Evolutionary conservation across 1,284 basidiomycete species (phyloP), one percentile per base, ranked within the genome.

Genomic region (Kwoniella shivajii): DNA sequence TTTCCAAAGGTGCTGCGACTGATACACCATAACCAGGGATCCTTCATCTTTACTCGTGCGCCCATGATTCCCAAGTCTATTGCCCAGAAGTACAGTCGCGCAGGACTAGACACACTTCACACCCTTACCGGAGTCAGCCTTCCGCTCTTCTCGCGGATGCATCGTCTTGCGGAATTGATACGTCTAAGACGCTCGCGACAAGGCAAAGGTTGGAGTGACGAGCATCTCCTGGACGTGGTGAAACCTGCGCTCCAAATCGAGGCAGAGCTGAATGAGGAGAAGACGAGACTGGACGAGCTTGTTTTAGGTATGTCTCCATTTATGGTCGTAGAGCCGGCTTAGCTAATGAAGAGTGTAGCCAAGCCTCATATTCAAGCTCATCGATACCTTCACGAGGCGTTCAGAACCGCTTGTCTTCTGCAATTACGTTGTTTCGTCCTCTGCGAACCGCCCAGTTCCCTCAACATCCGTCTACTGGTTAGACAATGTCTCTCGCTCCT

Each of bases 351-450:
- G n/a, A n/a, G n/a, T n/a, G 7, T 60, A 69, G 68, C 56, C 29
- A 63, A 66, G 41, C 68, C 69, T 14, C 55, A 66, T 10, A 53
- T 73, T 13, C 45, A 59, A 9, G 60, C 62, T 11, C 68, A 71
- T 50, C 66, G 69, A 10, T 69, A 68, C 49, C 63, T 72, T 2
- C 72, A 72, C 61, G 70, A 74, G 42, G 68, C 69, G 10, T 71
- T 67, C 59, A 62, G 70, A 3, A 65, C 61, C 4, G 60, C 70
- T 10, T 68, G 64, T 31, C 56, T 72, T 1, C 41, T 74, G 1
- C 63, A 69, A 30, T 59, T 74, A 1, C 58, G 59, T 6, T 61
- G 57, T 6, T 65, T 65, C 36, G 69, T 72, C 3, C 63, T 69
- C 10, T 52, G 58, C 33, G 63, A 66, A 38, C 62, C 68, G 5